Conservation (phyloP, 2,329 filamentous ascomycete genomes). For the Clarireedia hainanense region DNA sequence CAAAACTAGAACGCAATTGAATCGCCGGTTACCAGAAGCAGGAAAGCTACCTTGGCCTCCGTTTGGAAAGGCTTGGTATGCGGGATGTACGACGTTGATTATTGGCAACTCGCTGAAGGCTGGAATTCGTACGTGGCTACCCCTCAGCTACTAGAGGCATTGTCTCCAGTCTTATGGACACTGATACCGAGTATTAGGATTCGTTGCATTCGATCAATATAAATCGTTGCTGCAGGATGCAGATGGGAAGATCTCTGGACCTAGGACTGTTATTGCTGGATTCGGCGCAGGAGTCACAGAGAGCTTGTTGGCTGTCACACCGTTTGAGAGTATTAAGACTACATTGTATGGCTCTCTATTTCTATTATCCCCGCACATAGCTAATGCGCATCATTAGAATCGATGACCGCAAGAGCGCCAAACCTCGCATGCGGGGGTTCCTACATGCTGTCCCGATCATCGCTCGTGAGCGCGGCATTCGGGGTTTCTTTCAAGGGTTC, state of each 20-base stretch:
- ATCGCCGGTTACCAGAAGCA: slow-evolving; percentile 69
- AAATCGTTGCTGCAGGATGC: slow-evolving; percentile 75
- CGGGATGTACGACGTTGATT: slow-evolving; percentile 92
- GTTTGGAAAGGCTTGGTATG: slow-evolving; percentile 93
- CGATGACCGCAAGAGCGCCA: slow-evolving; percentile 81
- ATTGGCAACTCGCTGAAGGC: slow-evolving; percentile 96
- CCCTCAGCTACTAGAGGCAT: not conserved
- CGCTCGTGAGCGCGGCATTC: slow-evolving; percentile 74
- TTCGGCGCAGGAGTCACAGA: slow-evolving; percentile 95
- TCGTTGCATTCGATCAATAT: slow-evolving; percentile 94
- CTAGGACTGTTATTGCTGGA: slow-evolving; percentile 83
- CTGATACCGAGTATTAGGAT: slow-evolving; percentile 43
- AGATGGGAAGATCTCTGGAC: slow-evolving; percentile 82
- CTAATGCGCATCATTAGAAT: slow-evolving; percentile 47
- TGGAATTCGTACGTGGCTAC: slow-evolving; percentile 64
- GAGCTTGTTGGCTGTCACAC: slow-evolving; percentile 86
- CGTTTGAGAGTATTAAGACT: slow-evolving; percentile 97
- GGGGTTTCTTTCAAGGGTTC: slow-evolving; percentile 95
- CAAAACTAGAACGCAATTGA: slow-evolving; percentile 91
- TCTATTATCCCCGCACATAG: not conserved
- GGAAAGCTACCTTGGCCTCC: slow-evolving; percentile 92
- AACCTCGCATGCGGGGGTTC: slow-evolving; percentile 86
- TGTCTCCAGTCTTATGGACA: not conserved
- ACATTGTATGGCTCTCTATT: slow-evolving; percentile 52
- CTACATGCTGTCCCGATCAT: slow-evolving; percentile 85